Evolutionary conservation across 805 yeast species (phyloP).

Genomic region (Limtongia smithiae): DNA sequence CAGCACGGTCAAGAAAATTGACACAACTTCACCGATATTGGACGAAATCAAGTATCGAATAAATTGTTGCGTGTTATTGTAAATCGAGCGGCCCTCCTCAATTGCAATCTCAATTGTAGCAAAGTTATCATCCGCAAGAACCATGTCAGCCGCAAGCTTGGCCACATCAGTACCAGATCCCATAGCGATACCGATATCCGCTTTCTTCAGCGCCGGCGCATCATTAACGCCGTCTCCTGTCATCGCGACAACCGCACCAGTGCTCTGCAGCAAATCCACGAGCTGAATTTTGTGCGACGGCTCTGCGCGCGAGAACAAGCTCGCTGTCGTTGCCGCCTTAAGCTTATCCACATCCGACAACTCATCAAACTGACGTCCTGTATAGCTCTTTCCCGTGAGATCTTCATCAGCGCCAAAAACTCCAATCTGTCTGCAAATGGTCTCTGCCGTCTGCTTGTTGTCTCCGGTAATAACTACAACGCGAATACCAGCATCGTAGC

Average conservation of each 20-base stretch:
- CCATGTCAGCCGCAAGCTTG: constrained; percentile 56
- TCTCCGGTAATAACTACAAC: constrained; percentile 52
- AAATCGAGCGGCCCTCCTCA: constrained; percentile 52
- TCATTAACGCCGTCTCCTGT: constrained; percentile 65
- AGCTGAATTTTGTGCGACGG: constrained; percentile 53
- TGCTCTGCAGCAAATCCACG: constrained; percentile 46
- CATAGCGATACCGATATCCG: constrained; percentile 64
- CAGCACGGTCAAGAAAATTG: constrained; percentile 53
- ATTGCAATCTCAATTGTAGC: constrained; percentile 56
- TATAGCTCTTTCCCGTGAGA: constrained; percentile 42
- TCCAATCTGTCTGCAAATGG: constrained; percentile 49
- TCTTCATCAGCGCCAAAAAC: constrained; percentile 37
- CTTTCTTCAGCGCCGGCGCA: constrained; percentile 59
- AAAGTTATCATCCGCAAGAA: constrained; percentile 52
- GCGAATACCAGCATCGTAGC: constrained; percentile 48
- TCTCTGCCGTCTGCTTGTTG: constrained; percentile 47
- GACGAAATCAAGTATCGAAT: constrained; percentile 48
- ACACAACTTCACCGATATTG: constrained; percentile 56
- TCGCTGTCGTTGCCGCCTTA: constrained; percentile 45
- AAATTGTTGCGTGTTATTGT: constrained; percentile 44
- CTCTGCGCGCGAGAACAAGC: constrained; percentile 53
- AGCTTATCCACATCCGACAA: constrained; percentile 41
- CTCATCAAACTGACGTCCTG: constrained; percentile 40
- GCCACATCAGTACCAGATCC: constrained; percentile 64
- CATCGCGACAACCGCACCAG: constrained; percentile 58